A percentile compares a stretch with the other conserved stretches of the same genome.
phyloP scores from a whole-genome alignment of 257 asterid species.

The Mentha longifolia region DNA sequence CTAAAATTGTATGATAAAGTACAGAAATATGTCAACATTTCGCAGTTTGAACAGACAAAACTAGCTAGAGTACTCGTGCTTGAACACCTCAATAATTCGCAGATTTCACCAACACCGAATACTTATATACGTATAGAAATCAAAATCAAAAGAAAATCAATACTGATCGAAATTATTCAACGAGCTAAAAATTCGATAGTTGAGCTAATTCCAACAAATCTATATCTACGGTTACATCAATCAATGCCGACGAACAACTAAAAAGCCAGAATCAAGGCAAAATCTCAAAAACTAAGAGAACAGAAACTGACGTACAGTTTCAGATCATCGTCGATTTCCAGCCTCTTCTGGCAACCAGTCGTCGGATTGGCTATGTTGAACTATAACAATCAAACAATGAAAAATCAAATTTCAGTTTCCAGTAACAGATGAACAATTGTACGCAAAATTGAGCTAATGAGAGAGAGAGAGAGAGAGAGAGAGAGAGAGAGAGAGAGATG shows the following conservation, averaged over 20 bases:
- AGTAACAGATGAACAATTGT: background rate
- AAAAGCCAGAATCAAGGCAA: background rate
- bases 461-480: background rate
- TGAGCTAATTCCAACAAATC: background rate
- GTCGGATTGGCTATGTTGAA: constrained; percentile 60
- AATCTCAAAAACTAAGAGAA: too few species aligned
- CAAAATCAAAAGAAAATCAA: background rate
- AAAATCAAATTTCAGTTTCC: background rate
- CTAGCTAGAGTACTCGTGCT: background rate
- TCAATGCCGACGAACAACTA: background rate
- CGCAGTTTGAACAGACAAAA: background rate
- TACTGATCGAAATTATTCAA: background rate
- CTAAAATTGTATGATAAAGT: too few species aligned
- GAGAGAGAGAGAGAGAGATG: background rate
- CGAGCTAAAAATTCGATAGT: background rate
- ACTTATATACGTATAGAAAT: background rate
- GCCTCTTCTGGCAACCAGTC: constrained; percentile 63
- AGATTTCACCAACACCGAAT: background rate
- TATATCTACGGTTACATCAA: background rate
- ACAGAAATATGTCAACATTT: background rate
- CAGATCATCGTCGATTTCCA: constrained; percentile 56
- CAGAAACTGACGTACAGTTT: constrained; percentile 41
- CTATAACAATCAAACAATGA: constrained; percentile 24
- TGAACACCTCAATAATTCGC: background rate
- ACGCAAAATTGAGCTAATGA: background rate